These are phyloP conservation scores for Vaccinium macrocarpon DNA, from an alignment of 148 eudicot species.

Conservation along the genomic window DNA sequence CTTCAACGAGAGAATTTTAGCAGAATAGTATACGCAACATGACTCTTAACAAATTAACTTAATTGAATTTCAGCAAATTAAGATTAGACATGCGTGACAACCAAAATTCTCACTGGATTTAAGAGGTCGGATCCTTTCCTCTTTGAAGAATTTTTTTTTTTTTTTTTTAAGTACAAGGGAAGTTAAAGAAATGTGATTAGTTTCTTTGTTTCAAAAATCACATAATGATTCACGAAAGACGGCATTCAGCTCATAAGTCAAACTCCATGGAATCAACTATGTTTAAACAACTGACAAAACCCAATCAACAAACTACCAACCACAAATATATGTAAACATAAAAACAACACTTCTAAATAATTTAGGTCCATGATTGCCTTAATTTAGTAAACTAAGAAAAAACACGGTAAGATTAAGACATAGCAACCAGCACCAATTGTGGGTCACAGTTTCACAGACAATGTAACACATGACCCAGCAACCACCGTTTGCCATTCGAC, in stretches of 20 bases:
- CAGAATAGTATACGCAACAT: background rate
- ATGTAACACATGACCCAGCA: background rate
- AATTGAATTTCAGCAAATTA: background rate
- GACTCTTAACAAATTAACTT: background rate
- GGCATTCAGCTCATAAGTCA: conserved; percentile 4
- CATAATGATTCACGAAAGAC: conserved; percentile 5
- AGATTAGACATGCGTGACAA: background rate
- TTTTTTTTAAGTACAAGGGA: background rate
- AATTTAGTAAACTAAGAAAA: conserved; percentile 8
- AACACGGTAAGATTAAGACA: background rate
- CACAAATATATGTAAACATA: background rate
- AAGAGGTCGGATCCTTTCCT: background rate
- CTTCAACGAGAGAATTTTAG: background rate
- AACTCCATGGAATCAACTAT: conserved; percentile 18
- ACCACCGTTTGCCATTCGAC: background rate
- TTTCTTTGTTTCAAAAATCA: background rate
- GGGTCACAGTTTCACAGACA: conserved; percentile 11
- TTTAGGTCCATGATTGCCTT: background rate
- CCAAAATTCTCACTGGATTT: background rate
- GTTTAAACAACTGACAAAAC: conserved; percentile 6
- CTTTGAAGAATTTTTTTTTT: background rate
- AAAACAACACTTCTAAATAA: conserved; percentile 11
- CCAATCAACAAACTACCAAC: background rate
- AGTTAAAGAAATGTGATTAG: background rate
- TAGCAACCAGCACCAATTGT: conserved; percentile 11